A percentile compares a stretch with the other conserved stretches of the same genome.
These are phyloP conservation scores for Dactylella cylindrospora DNA, from an alignment of 2,329 filamentous ascomycete genomes.

Conservation along the genomic window DNA sequence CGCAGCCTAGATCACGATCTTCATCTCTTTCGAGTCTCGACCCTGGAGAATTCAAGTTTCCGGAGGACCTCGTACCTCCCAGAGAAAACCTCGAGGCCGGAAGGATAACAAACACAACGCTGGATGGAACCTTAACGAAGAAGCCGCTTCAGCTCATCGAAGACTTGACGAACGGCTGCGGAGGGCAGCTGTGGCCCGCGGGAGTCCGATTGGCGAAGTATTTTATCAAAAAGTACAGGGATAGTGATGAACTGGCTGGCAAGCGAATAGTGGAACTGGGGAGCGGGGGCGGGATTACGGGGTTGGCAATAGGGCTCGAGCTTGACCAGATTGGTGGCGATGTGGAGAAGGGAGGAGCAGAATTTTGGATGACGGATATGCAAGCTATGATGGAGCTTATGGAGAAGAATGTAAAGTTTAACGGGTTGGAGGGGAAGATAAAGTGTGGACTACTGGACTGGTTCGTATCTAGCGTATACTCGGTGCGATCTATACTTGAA, in stretches of 20 bases:
- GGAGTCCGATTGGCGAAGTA: constrained; percentile 87
- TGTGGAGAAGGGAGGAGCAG: constrained; percentile 53
- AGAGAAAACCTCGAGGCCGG: constrained; percentile 32
- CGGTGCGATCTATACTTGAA: no score
- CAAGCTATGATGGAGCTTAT: constrained; percentile 81
- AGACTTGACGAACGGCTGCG: constrained; percentile 83
- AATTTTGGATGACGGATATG: constrained; percentile 82
- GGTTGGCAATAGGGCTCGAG: constrained; percentile 55
- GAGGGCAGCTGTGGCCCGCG: constrained; percentile 91
- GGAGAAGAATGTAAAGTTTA: constrained; percentile 82
- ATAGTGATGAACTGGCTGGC: constrained; percentile 36
- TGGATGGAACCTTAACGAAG: constrained; percentile 69
- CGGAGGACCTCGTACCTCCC: constrained; percentile 26
- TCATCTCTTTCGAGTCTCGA: constrained; percentile 40
- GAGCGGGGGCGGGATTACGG: constrained; percentile 86
- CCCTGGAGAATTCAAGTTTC: constrained; percentile 36
- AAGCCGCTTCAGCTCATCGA: constrained; percentile 75
- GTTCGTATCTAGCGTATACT: constrained; percentile 58
- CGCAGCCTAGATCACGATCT: constrained; percentile 23
- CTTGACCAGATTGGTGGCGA: constrained; percentile 25
- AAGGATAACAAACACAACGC: constrained; percentile 59
- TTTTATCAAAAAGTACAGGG: constrained; percentile 62
- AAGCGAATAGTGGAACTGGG: constrained; percentile 71
- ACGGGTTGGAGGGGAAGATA: constrained; percentile 66
- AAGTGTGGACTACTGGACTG: constrained; percentile 76